Conservation (phyloP, 768 basidiomycete species). For the Ramaria sp. region DNA sequence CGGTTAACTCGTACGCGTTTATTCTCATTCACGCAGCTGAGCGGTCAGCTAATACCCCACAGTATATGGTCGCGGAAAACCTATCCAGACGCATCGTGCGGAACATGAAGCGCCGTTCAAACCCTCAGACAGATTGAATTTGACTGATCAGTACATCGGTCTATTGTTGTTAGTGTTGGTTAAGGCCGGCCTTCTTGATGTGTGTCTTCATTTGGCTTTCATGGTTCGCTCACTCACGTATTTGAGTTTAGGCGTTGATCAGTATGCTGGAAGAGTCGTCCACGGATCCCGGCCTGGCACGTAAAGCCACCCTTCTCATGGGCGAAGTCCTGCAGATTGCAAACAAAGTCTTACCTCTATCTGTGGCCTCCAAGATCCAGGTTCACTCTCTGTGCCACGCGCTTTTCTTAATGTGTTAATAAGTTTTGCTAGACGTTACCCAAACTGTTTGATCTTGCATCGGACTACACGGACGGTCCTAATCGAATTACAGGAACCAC, state of each 20-base stretch:
- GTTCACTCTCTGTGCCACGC: conserved; percentile 25
- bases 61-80: conserved; percentile 9
- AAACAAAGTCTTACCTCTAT: conserved; percentile 75
- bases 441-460: conserved; percentile 70
- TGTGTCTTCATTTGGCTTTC: conserved; percentile 23
- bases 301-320: conserved; percentile 85
- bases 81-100: background rate
- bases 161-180: conserved; percentile 76
- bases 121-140: conserved; percentile 48
- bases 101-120: background rate
- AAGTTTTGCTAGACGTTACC: conserved; percentile 55
- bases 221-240: background rate
- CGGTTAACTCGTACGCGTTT: conserved; percentile 65
- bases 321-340: conserved; percentile 85
- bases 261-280: conserved; percentile 76
- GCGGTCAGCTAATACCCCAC: conserved; percentile 13
- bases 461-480: conserved; percentile 63
- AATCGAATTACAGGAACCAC: conserved; percentile 77
- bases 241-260: conserved; percentile 56
- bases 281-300: conserved; percentile 59
- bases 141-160: conserved; percentile 90
- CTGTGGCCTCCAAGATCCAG: conserved; percentile 77
- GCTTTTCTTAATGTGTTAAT: background rate
- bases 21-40: background rate
- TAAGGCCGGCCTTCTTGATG: conserved; percentile 83